A percentile compares a stretch with the other conserved stretches of the same genome.
These are phyloP conservation scores for Epichloe scottii DNA, from an alignment of 2,329 filamentous ascomycete species.

Conservation along the genomic window DNA sequence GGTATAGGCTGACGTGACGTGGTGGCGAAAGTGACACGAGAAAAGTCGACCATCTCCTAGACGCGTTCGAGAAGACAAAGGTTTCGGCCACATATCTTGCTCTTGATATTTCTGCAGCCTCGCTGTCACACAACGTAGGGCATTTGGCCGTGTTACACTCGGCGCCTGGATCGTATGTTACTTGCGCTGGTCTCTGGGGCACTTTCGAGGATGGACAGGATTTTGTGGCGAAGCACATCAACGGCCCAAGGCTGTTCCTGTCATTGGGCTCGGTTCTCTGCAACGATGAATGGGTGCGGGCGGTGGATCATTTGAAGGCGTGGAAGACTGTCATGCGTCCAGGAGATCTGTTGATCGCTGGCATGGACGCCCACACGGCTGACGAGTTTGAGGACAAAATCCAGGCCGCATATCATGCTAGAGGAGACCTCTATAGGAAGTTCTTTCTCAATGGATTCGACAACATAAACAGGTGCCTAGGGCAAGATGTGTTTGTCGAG, in stretches of 20 bases:
- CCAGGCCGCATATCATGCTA: slow-evolving; percentile 27
- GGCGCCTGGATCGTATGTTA: slow-evolving; percentile 14
- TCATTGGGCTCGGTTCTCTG: slow-evolving; percentile 30
- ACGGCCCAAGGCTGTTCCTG: slow-evolving; percentile 23
- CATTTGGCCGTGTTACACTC: slow-evolving; percentile 20
- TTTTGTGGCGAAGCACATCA: slow-evolving; percentile 16
- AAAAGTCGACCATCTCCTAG: slow-evolving; percentile 26
- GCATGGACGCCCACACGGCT: slow-evolving; percentile 28
- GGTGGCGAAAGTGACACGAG: slow-evolving; percentile 23
- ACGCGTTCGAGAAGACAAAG: slow-evolving; percentile 19
- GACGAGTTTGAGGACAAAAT: slow-evolving; percentile 22
- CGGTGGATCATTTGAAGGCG: slow-evolving; percentile 21
- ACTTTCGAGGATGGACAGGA: slow-evolving; percentile 24
- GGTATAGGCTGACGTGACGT: neutral
- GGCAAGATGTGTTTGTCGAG: slow-evolving; percentile 21
- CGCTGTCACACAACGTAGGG: slow-evolving; percentile 21
- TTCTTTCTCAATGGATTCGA: slow-evolving; percentile 29
- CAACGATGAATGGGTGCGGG: slow-evolving; percentile 26
- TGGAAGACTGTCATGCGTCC: slow-evolving; percentile 24
- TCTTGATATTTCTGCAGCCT: slow-evolving; percentile 26
- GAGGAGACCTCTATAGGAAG: slow-evolving; percentile 20
- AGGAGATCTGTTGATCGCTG: slow-evolving; percentile 24
- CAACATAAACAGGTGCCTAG: slow-evolving; percentile 23
- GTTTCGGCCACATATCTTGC: slow-evolving; percentile 23
- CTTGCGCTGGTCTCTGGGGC: slow-evolving; percentile 27